Evolutionary conservation across 305 asterid genomes (phyloP).

Genomic region (Solanum aculeatissimum): DNA sequence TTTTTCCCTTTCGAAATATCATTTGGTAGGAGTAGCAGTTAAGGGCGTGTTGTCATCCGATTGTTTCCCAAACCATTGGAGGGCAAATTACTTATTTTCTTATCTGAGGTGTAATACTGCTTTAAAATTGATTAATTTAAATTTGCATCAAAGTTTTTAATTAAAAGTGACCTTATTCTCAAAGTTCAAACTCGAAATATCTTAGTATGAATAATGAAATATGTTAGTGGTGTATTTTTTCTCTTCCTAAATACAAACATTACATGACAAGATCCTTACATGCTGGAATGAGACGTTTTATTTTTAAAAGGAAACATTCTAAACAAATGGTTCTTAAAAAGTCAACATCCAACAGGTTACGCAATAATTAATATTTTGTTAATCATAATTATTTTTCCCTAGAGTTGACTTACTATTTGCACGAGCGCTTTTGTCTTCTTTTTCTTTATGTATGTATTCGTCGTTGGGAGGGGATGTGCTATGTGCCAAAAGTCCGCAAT

Average conservation of each 20-base stretch:
- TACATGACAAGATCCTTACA: constrained; percentile 2
- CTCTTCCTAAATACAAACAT: not conserved
- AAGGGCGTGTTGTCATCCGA: not conserved
- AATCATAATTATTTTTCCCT: not conserved
- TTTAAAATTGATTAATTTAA: not conserved
- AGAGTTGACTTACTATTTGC: not conserved
- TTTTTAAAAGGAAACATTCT: not conserved
- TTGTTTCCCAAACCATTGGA: constrained; percentile 10
- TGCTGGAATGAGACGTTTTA: not conserved
- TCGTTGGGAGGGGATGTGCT: not conserved
- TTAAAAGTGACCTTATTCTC: too few species aligned
- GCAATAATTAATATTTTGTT: not conserved
- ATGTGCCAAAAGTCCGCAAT: not conserved
- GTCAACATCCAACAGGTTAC: not conserved
- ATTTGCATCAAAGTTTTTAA: accelerated
- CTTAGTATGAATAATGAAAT: not conserved
- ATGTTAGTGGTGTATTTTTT: not conserved
- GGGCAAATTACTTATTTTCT: not conserved
- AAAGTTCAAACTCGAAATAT: not conserved
- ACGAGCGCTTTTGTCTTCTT: not conserved
- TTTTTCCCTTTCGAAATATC: not conserved
- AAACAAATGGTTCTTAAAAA: not conserved
- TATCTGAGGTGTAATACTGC: not conserved
- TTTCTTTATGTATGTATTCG: not conserved
- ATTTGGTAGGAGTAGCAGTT: not conserved